Evolutionary conservation across 1,284 basidiomycete species (phyloP), one percentile per base, ranked within the genome.

Genomic region (Trichosporon coremiiforme): DNA sequence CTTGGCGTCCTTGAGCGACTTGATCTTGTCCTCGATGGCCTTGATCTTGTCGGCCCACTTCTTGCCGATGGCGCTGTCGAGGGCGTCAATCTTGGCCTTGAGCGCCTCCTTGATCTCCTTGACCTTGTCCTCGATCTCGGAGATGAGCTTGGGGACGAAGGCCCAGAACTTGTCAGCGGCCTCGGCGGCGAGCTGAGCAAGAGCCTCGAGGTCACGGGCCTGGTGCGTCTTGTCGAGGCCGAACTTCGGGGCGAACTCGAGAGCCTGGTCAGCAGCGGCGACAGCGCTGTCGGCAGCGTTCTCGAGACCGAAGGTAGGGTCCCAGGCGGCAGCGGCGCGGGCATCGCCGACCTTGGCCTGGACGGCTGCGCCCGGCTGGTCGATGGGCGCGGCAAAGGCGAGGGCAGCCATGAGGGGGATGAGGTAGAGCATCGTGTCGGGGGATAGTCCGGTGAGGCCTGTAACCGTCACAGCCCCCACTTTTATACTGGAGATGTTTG

Each of bases 351-450:
- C 41, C 41, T 45, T 9, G 41, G 17, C 41, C 41, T 45, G 41
- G 17, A 45, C 41, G n/a, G 41, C 41, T 15, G 41, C 41, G 41
- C 41, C 41, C 15, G 41, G 41, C 41, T 45, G 41, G 29, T 31
- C 29, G 29, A 33, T 13, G 15, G 57, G 29, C 8, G 31, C 57
- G 31, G 57, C 57, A 20, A 62, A 22, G 50, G 50, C 57, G 31
- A 62, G 57, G n/a, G 57, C 57, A 62, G 57, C 57, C 35, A 62
- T 15, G 57, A 62, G 57, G 29, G 57, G 57, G 31, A 62, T 62
- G 6, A 62, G 57, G 57, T 62, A 62, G 57, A 62, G 57, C 57
- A 62, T 62, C 29, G 15, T 62, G 57, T 62, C 57, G 57, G 53
- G 12, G 53, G 13, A 20, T 15, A 3, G 12, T 25, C 53, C 31